Conservation (phyloP, 192 early-diverging fungal species). For the Entomortierella parvispora region DNA sequence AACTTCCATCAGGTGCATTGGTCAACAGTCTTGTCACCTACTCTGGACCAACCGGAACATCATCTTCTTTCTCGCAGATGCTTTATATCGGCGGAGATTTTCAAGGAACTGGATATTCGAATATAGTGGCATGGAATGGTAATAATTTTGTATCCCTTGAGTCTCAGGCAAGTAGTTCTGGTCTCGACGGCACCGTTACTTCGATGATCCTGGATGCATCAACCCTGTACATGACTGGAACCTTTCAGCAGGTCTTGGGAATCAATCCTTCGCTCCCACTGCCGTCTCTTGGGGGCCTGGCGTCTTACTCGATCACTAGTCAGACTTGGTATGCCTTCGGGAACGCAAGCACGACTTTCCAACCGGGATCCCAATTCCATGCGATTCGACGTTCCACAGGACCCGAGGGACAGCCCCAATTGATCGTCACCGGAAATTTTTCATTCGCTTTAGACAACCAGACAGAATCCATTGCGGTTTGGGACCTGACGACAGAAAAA, state of each 20-base stretch:
- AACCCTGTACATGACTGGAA: slow-evolving; percentile 46
- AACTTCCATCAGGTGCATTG: slow-evolving; percentile 54
- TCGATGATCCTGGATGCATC: slow-evolving; percentile 41
- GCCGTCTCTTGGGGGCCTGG: slow-evolving; percentile 15
- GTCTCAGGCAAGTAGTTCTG: slow-evolving; percentile 16
- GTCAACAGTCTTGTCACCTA: slow-evolving; percentile 59
- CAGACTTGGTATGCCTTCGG: slow-evolving; percentile 24
- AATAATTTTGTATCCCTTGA: slow-evolving; percentile 18
- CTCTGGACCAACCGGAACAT: slow-evolving; percentile 15
- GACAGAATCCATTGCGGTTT: slow-evolving; percentile 10
- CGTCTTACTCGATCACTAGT: slow-evolving; percentile 6
- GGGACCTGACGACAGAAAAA: slow-evolving; percentile 16
- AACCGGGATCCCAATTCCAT: slow-evolving; percentile 9
- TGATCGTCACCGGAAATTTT: slow-evolving; percentile 21
- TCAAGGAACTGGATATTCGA: slow-evolving; percentile 53
- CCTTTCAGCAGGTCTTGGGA: slow-evolving; percentile 24
- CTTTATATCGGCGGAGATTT: slow-evolving; percentile 75
- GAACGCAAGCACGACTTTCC: slow-evolving; percentile 18
- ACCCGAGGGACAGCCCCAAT: slow-evolving; percentile 15
- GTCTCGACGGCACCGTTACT: slow-evolving; percentile 60
- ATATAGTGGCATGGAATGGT: slow-evolving; percentile 68
- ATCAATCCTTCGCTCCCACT: not conserved
- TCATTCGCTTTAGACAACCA: not conserved
- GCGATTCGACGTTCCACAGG: slow-evolving; percentile 19
- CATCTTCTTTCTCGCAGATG: not conserved